Base-by-base conservation (phyloP, 176 grass and related monocot genomes). In the sorghum (Sorghum bicolor) region DNA sequence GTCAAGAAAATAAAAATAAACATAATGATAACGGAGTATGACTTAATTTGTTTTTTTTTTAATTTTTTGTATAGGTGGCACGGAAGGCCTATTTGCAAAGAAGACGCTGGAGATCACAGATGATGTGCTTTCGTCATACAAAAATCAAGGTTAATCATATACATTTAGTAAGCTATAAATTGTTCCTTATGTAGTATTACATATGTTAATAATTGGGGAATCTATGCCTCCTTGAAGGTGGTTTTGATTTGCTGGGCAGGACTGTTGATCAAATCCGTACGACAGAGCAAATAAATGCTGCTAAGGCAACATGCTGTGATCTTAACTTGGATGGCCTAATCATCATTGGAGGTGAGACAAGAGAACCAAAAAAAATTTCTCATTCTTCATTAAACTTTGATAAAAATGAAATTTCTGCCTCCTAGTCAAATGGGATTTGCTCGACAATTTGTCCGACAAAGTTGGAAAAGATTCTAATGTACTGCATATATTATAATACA, bases 171-270 rank as follows among this genome's bases (percentile, higher is more conserved):
- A 50, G 8, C 40, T 64, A 52, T 5, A 33, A 62, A 50, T 28
- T 75, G 11, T 5, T 37, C 1, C 14, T 19, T 75, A 13, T 11
- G 6, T 83, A 74, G 17, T 38, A 5, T 38, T 29, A 75, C 6
- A 64, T 5, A 11, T 26, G 40, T 26, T 38, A 16, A 29, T 52
- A 75, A 75, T 31, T 22, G 15, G 15, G 34, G 33, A 38, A 10
- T 20, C 10, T 87, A 82, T 82, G 14, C 61, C 34, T 33, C 16
- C 77, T 44, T 78, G 24, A 63, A 90, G 89, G 89, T 64, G 89
- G 89, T 32, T 91, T 78, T 62, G 89, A 91, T 82, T 66, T 91
- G 57, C 78, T 91, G 2, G 89, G 89, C 55, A 61, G 89, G 52
- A 88, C 86, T 72, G 57, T 70, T 4, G 85, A 91, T 82, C 85